Evolutionary conservation across 345 rosid genomes (phyloP), one percentile per base, ranked within the genome.

Genomic region (Salix arbutifolia): DNA sequence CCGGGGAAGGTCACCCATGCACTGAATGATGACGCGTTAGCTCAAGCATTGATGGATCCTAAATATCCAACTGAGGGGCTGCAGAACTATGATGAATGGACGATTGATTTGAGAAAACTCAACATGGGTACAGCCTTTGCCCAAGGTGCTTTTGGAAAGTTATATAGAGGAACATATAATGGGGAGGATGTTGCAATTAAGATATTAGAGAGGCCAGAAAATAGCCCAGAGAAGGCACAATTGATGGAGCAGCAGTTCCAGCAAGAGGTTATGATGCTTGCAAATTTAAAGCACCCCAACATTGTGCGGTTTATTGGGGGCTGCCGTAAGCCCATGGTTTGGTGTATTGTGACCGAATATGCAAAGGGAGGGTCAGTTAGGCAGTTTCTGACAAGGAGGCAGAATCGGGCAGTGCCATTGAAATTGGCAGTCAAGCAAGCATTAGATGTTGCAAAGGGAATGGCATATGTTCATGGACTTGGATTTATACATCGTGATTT

Each of bases 361-460:
- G 83, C 83, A 25, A 80, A 80, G 50, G 83, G 83, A 72, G 83
- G 83, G 14, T 80, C 83, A 8, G 83, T 80, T 38, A 67, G 80
- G 13, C 79, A 80, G 65, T 76, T 76, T 61, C 56, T 80, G 66
- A 76, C 42, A 2, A 80, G 53, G 77, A 50, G 80, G 35, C 77
- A 58, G 23, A 80, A 76, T 23, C 28, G 83, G 56, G 80, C 80
- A 33, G 80, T 80, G 66, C 83, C 83, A 35, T 56, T 80, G 74
- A 80, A 80, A 62, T 76, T 80, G 83, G 83, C 83, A 12, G 83
- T 80, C 11, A 80, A 77, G 77, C 83, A 80, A 74, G 83, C 83
- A 9, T 68, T 80, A 56, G 83, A 80, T 68, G 80, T 80, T 60
- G 83, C 83, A 53, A 72, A 71, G 38, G 83, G 83, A 46, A 80